Evolutionary conservation across 495 filamentous ascomycete species (phyloP).

Genomic region (Podospora tetraspora): DNA sequence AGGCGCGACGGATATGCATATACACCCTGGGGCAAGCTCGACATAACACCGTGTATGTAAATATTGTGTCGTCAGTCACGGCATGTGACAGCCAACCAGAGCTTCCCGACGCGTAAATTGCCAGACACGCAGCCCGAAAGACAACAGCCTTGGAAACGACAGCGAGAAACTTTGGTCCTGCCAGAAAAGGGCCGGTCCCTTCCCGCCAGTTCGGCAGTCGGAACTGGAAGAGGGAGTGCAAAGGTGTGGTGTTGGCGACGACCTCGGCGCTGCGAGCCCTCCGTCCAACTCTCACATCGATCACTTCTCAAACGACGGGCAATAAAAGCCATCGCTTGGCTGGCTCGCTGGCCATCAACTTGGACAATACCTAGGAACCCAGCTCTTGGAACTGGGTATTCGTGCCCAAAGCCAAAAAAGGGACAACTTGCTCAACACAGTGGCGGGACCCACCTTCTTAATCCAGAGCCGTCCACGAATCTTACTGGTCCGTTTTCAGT

Average conservation of each 20-base stretch:
- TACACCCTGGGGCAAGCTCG: slow-evolving; percentile 6
- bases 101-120: not conserved
- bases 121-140: slow-evolving; percentile 3
- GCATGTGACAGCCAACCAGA: slow-evolving; percentile 19
- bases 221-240: not conserved
- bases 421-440: not conserved
- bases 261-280: too few relatives aligned
- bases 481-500: not conserved
- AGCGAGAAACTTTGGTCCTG: not conserved
- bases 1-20: slow-evolving; percentile 10
- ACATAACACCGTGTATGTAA: not conserved
- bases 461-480: not conserved
- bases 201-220: not conserved
- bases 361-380: too few relatives aligned
- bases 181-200: not conserved
- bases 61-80: slow-evolving; percentile 7
- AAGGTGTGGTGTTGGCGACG: too few relatives aligned
- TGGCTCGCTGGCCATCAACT: too few relatives aligned
- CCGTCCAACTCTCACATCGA: too few relatives aligned
- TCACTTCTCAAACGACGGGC: too few relatives aligned
- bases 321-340: too few relatives aligned
- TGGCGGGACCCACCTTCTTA: slow-evolving; percentile 9
- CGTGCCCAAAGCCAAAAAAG: not conserved
- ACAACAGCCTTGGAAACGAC: not conserved
- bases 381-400: too few relatives aligned